These are phyloP conservation scores for Torulaspora maleeae DNA, from an alignment of 805 yeast species.

Conservation along the genomic window DNA sequence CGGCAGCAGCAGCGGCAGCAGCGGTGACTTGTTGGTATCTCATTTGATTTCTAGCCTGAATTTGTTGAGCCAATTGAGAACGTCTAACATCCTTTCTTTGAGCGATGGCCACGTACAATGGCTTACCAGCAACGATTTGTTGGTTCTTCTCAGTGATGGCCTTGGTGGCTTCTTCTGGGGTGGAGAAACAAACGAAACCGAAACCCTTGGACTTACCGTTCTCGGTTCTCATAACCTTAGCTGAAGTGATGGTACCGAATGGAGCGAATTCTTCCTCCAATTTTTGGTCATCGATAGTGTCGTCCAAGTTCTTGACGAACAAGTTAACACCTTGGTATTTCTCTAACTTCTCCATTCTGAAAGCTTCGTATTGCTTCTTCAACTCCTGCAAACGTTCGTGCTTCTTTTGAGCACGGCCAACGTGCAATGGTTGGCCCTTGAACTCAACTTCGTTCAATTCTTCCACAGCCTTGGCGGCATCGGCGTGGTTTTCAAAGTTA, in stretches of 20 bases:
- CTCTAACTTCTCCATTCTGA: constrained; percentile 83
- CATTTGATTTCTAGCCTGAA: constrained; percentile 96
- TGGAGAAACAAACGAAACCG: constrained; percentile 95
- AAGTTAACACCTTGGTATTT: constrained; percentile 97
- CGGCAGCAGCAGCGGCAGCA: constrained; percentile 38
- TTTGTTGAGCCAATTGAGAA: constrained; percentile 94
- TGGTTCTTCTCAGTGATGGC: constrained; percentile 98
- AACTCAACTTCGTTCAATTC: constrained; percentile 83
- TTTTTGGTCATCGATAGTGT: constrained; percentile 83
- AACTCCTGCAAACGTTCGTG: constrained; percentile 95
- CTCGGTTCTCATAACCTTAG: constrained; percentile 93
- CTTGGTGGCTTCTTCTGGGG: constrained; percentile 98
- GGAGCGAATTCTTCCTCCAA: constrained; percentile 89
- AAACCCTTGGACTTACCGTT: constrained; percentile 94
- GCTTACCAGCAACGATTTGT: constrained; percentile 91
- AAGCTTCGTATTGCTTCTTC: constrained; percentile 88
- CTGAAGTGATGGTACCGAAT: constrained; percentile 92
- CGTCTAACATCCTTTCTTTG: constrained; percentile 98
- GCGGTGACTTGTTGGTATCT: constrained; percentile 96
- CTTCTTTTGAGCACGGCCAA: constrained; percentile 99
- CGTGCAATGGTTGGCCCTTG: constrained; percentile 81
- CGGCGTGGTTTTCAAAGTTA: constrained; percentile 81
- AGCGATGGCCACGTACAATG: constrained; percentile 96
- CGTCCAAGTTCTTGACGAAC: constrained; percentile 95
- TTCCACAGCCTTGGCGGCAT: constrained; percentile 88